phyloP scores from a whole-genome alignment of 2,329 filamentous ascomycete species.

The Diaporthe sp. region DNA sequence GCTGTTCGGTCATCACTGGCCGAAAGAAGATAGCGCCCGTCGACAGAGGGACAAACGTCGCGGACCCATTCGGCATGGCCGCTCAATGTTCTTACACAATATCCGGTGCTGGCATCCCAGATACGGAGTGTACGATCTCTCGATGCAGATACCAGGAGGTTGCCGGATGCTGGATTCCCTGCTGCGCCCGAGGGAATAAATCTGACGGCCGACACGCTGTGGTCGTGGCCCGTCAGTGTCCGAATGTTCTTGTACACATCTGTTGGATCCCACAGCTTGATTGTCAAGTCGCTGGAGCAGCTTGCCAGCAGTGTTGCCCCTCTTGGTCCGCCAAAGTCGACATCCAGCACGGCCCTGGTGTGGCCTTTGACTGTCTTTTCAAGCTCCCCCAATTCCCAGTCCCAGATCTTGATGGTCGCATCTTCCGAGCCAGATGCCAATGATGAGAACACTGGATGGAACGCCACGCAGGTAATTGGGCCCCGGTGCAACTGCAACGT shows the following conservation, averaged over 20 bases:
- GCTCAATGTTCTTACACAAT: constrained; percentile 89
- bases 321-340: constrained; percentile 90
- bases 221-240: constrained; percentile 91
- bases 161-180: constrained; percentile 82
- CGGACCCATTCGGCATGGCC: constrained; percentile 94
- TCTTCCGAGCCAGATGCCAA: constrained; percentile 93
- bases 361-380: constrained; percentile 93
- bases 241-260: constrained; percentile 97
- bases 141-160: constrained; percentile 87
- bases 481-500: constrained; percentile 85
- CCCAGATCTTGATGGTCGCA: constrained; percentile 96
- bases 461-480: constrained; percentile 88
- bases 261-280: constrained; percentile 93
- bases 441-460: constrained; percentile 92
- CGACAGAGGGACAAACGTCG: constrained; percentile 83
- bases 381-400: constrained; percentile 93
- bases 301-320: constrained; percentile 83
- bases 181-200: constrained; percentile 89
- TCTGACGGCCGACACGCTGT: constrained; percentile 88
- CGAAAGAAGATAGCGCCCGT: constrained; percentile 86
- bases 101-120: constrained; percentile 95
- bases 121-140: constrained; percentile 87
- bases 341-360: constrained; percentile 87
- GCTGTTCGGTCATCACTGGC: constrained; percentile 86
- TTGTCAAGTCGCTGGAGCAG: constrained; percentile 90